Percentiles rank a stretch among this genome's conserved stretches.
phyloP scores from a whole-genome alignment of 768 basidiomycete species.

The Tylopilus sp. region DNA sequence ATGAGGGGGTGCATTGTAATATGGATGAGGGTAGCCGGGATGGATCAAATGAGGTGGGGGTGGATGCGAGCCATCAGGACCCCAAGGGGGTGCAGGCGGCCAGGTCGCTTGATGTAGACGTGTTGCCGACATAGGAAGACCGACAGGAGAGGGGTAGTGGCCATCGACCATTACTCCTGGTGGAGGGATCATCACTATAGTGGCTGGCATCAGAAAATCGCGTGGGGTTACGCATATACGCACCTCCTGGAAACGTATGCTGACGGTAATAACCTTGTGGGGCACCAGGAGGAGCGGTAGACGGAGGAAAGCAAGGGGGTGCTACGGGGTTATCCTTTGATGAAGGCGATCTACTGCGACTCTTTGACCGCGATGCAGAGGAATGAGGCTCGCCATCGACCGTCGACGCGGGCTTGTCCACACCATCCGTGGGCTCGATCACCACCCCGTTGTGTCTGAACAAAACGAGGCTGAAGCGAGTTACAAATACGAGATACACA shows the following conservation, averaged over 20 bases:
- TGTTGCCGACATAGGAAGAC: constrained; percentile 53
- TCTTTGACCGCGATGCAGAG: constrained; percentile 44
- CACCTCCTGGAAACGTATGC: constrained; percentile 51
- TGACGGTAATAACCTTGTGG: constrained; percentile 64
- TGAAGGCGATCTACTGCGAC: constrained; percentile 48
- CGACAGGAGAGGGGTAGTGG: constrained; percentile 40
- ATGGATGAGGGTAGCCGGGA: constrained; percentile 37
- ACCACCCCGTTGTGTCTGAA: constrained; percentile 62
- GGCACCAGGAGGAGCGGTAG: constrained; percentile 30
- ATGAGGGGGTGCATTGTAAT: constrained; percentile 35
- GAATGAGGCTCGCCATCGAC: constrained; percentile 31
- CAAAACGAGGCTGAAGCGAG: constrained; percentile 2
- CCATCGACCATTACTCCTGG: constrained; percentile 36
- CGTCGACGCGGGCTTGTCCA: constrained; percentile 16
- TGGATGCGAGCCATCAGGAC: constrained; percentile 35
- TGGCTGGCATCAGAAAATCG: constrained; percentile 5
- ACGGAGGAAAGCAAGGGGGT: constrained; percentile 35
- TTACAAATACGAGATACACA: constrained; percentile 3
- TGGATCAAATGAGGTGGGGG: constrained; percentile 28
- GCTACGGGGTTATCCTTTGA: constrained; percentile 38
- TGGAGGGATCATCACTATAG: constrained; percentile 41
- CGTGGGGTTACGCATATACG: constrained; percentile 9
- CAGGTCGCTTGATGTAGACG: constrained; percentile 43
- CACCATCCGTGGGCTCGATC: constrained; percentile 45
- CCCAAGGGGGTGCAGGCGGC: constrained; percentile 35